These are phyloP conservation scores for Otatea glauca DNA, from an alignment of 176 grass and related monocot species.

Conservation along the genomic window DNA sequence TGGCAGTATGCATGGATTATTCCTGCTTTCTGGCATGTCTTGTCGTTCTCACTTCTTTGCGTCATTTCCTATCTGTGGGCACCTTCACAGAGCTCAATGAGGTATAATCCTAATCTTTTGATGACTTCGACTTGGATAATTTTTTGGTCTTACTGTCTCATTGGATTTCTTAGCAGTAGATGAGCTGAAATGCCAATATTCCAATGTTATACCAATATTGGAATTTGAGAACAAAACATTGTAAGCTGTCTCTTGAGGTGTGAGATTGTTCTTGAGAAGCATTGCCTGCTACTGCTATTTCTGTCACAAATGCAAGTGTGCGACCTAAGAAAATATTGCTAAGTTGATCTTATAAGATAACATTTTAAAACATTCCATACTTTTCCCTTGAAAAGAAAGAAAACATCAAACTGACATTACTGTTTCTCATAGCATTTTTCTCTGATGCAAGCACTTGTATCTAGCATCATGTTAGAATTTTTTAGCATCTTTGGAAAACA, in stretches of 20 bases:
- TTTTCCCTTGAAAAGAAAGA: background rate
- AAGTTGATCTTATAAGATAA: background rate
- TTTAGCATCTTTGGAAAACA: background rate
- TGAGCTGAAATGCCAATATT: background rate
- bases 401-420: background rate
- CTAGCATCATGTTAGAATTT: conserved; percentile 27
- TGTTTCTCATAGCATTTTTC: background rate
- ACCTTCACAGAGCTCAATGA: conserved; percentile 90
- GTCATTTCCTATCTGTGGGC: conserved; percentile 93
- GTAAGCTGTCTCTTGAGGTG: background rate
- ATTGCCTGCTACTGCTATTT: background rate
- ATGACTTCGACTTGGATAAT: conserved; percentile 35
- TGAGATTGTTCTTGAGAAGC: background rate
- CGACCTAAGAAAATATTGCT: background rate
- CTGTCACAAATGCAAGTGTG: background rate
- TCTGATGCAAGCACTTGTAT: conserved; percentile 9
- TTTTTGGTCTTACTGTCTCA: conserved; percentile 25
- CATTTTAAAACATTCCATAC: background rate
- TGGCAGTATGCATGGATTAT: conserved; percentile 98
- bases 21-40: conserved; percentile 97
- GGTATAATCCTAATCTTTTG: conserved; percentile 50
- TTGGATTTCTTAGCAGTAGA: background rate
- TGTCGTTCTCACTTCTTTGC: conserved; percentile 94
- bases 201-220: background rate
- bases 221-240: background rate